Evolutionary conservation across 257 asterid species (phyloP).

Genomic region (Nicotiana benthamiana): DNA sequence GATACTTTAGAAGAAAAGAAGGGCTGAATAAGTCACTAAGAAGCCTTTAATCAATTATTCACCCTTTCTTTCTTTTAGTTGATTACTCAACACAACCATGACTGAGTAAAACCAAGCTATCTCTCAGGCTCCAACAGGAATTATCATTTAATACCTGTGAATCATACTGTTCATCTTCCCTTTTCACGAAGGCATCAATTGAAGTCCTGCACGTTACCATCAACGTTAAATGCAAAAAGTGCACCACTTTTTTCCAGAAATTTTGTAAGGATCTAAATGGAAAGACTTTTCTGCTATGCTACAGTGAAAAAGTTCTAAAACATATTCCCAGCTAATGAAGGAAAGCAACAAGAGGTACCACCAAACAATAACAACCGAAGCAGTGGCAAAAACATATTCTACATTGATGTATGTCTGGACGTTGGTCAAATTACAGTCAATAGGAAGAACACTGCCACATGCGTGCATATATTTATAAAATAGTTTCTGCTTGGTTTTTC

Average conservation of each 20-base stretch:
- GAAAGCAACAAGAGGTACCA: neutral
- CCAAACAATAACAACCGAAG: neutral
- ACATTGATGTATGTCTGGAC: neutral
- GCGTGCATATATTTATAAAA: neutral
- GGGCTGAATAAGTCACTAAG: too few relatives aligned
- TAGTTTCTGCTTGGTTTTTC: neutral
- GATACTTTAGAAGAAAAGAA: too few relatives aligned
- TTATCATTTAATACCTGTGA: constrained; percentile 23
- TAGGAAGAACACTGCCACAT: neutral
- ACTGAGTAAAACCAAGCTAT: neutral
- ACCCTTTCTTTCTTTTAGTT: neutral
- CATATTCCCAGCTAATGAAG: neutral
- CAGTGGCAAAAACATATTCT: neutral
- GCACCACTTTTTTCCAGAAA: neutral
- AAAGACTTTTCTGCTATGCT: neutral
- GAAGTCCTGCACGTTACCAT: constrained; percentile 25
- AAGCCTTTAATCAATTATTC: neutral
- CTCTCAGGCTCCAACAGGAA: neutral
- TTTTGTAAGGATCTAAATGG: neutral
- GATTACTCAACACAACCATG: neutral
- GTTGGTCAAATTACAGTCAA: neutral
- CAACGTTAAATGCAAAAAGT: neutral
- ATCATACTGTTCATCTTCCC: constrained; percentile 17
- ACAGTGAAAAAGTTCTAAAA: neutral
- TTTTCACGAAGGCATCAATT: constrained; percentile 9